These are phyloP conservation scores for Arthromyces matolae DNA, from an alignment of 768 basidiomycete genomes.

Conservation along the genomic window DNA sequence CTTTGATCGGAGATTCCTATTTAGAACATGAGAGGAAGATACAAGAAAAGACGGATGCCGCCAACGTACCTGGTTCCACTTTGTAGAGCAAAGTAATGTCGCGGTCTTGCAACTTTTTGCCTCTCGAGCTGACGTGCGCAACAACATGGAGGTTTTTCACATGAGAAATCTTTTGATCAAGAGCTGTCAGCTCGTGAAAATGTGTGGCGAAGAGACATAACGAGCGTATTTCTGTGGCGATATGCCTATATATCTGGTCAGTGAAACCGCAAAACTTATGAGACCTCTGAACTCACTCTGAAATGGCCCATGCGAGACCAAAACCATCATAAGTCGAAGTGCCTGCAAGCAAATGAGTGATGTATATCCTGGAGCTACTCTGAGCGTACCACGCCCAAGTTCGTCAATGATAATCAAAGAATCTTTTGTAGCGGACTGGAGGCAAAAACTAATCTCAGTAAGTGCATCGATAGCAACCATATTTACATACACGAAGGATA, in stretches of 20 bases:
- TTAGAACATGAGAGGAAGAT: neutral
- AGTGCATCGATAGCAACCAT: neutral
- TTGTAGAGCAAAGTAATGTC: slow-evolving; percentile 94
- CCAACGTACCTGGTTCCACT: slow-evolving; percentile 84
- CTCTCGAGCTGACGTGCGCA: slow-evolving; percentile 83
- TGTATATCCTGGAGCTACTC: neutral
- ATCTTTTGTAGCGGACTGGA: slow-evolving; percentile 83
- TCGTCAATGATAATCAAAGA: slow-evolving; percentile 98
- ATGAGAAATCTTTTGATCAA: slow-evolving; percentile 80
- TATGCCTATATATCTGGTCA: slow-evolving; percentile 54
- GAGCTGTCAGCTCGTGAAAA: slow-evolving; percentile 93
- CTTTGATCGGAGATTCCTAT: slow-evolving; percentile 92
- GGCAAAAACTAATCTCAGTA: neutral
- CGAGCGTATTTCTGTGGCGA: slow-evolving; percentile 86
- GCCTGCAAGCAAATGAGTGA: slow-evolving; percentile 40
- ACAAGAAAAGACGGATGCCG: neutral
- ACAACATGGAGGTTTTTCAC: slow-evolving; percentile 96
- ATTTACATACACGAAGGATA: slow-evolving; percentile 71
- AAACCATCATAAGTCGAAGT: slow-evolving; percentile 98
- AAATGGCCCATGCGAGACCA: slow-evolving; percentile 97
- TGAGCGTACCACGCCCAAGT: slow-evolving; percentile 70
- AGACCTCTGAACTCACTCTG: slow-evolving; percentile 59
- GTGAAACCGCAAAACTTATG: neutral
- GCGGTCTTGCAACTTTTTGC: slow-evolving; percentile 56
- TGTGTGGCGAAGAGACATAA: slow-evolving; percentile 98